Conservation (phyloP, 371 early-diverging fungal species). For the Mucor indicus region DNA sequence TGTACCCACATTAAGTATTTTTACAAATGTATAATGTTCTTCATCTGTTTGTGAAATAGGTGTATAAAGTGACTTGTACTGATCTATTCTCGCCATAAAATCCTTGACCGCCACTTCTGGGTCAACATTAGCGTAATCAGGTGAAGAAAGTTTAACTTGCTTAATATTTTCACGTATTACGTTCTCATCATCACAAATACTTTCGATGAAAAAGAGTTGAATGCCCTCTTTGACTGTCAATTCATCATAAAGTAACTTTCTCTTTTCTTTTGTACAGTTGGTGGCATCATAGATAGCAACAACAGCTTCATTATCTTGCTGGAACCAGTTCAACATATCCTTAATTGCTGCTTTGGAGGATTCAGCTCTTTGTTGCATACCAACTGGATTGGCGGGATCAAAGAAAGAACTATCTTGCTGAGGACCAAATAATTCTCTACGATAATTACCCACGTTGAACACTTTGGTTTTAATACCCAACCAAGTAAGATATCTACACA, state of each 20-base stretch:
- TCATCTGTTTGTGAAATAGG: constrained; percentile 81
- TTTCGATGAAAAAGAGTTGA: constrained; percentile 94
- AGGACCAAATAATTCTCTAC: constrained; percentile 83
- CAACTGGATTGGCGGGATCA: constrained; percentile 78
- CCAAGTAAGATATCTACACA: constrained; percentile 93
- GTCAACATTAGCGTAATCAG: constrained; percentile 83
- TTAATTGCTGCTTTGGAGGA: constrained; percentile 81
- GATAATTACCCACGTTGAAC: constrained; percentile 94
- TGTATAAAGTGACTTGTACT: constrained; percentile 88
- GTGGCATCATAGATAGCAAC: constrained; percentile 97
- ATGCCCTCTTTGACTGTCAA: constrained; percentile 68
- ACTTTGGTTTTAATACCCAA: constrained; percentile 89
- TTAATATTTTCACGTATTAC: constrained; percentile 84
- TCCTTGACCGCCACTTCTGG: constrained; percentile 83
- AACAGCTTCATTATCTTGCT: constrained; percentile 63
- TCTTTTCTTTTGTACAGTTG: constrained; percentile 85
- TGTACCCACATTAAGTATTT: constrained; percentile 91
- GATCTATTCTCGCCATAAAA: constrained; percentile 83
- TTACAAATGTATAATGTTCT: constrained; percentile 78
- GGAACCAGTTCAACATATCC: constrained; percentile 92
- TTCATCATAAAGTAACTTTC: constrained; percentile 66
- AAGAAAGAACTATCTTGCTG: constrained; percentile 83
- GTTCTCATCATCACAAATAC: constrained; percentile 85
- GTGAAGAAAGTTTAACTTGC: constrained; percentile 89
- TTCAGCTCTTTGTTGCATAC: constrained; percentile 66